Evolutionary conservation across 2,329 filamentous ascomycete genomes (phyloP), one percentile per base, ranked within the genome.

Genomic region (Pestalotiopsis sp.): DNA sequence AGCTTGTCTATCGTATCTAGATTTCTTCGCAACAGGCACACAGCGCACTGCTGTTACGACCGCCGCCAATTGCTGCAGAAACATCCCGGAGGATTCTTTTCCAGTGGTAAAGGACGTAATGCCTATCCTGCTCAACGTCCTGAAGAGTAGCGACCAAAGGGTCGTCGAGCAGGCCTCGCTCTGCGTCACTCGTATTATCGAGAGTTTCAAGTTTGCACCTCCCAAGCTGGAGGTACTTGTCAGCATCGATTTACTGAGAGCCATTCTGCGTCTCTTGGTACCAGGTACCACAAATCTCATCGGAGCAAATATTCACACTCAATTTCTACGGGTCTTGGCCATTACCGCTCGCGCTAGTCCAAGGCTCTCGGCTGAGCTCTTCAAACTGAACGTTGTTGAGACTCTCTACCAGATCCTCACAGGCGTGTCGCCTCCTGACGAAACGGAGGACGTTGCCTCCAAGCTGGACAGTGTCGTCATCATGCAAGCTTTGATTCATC

Each of bases 321-420:
- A 97, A 76, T 98, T 99, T 77, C 86, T 99, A 25, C 91, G 95
- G 41, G 94, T 98, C 6, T 84, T 99, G 67, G 93, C 95, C 4
- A 97, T 97, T 73, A 95, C 93, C 3, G 94, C 95, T 56, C 93
- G 93, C 73, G 93, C 94, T 2, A 98, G 96, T 77, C 94, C 96
- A 20, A 88, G 88, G 14, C 85, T 98, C 25, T 97, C 96, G 3
- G 92, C 93, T 2, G 95, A 98, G 75, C 86, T 99, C 13, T 91
- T 99, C 79, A 97, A 95, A 81, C 93, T 98, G 87, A 95, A 98
- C 74, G 92, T 99, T 66, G 96, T 99, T 31, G 96, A 98, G 80
- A 99, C 96, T 0, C 85, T 99, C 2, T 99, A 98, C 77, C 96
- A 99, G 80, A 98, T 99, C 57, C 83, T 99, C 64, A 98, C 96